Percentiles rank a stretch among this genome's conserved stretches.
Conservation (phyloP, 2,329 filamentous ascomycete species). For the Lasiodiplodia citricola region DNA sequence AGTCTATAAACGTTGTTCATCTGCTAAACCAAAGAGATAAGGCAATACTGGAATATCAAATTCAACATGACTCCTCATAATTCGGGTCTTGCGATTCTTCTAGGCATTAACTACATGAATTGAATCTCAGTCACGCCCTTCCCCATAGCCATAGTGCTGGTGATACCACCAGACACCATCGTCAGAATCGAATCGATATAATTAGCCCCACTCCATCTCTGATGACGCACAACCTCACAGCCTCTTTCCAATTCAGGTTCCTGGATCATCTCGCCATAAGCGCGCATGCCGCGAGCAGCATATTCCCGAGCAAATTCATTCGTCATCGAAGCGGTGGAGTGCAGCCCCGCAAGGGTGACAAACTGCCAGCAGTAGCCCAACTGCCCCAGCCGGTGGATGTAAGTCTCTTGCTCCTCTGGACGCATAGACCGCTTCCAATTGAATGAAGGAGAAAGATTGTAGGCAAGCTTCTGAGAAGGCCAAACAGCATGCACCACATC, state of each 20-base stretch:
- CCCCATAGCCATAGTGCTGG: slow-evolving; percentile 93
- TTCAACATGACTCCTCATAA: too few species aligned
- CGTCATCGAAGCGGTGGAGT: slow-evolving; percentile 91
- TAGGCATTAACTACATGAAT: slow-evolving; percentile 62
- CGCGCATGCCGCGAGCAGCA: slow-evolving; percentile 83
- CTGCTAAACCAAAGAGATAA: too few species aligned
- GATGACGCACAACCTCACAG: slow-evolving; percentile 96
- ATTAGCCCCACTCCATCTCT: slow-evolving; percentile 96
- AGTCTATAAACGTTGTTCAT: too few species aligned
- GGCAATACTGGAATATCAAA: too few species aligned
- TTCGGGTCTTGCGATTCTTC: too few species aligned
- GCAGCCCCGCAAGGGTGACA: slow-evolving; percentile 94
- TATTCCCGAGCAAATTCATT: slow-evolving; percentile 87
- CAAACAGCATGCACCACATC: slow-evolving; percentile 90
- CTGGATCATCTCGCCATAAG: slow-evolving; percentile 95
- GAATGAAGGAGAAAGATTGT: slow-evolving; percentile 98
- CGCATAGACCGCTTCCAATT: slow-evolving; percentile 99
- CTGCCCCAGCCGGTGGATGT: slow-evolving; percentile 83
- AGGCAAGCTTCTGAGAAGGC: slow-evolving; percentile 96
- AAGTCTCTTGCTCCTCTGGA: slow-evolving; percentile 92
- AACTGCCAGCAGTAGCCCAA: slow-evolving; percentile 99
- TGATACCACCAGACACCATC: slow-evolving; percentile 95
- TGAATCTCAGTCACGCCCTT: slow-evolving; percentile 98
- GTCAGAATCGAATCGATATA: slow-evolving; percentile 95
- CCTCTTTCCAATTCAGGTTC: slow-evolving; percentile 92